phyloP scores from a whole-genome alignment of 805 yeast species.

The Cyberlindnera maclurae region DNA sequence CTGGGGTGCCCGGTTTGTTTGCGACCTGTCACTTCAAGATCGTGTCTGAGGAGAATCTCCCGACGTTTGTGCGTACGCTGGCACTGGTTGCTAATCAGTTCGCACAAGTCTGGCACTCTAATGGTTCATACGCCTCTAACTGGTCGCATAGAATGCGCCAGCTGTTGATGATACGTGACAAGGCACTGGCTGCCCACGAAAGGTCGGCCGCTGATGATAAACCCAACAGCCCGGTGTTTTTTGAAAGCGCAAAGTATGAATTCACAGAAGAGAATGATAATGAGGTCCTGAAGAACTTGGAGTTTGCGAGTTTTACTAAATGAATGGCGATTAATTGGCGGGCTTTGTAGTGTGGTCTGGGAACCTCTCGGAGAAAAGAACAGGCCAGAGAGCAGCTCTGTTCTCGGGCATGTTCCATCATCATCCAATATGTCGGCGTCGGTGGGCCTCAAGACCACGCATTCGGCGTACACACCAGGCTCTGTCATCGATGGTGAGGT shows the following conservation, averaged over 20 bases:
- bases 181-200: constrained; percentile 15
- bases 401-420: no score
- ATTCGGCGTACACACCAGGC: not conserved
- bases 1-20: constrained; percentile 70
- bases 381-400: no score
- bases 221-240: constrained; percentile 15
- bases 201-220: constrained; percentile 9
- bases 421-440: no score
- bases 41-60: constrained; percentile 49
- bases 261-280: constrained; percentile 19
- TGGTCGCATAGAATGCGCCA: constrained; percentile 67
- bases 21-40: constrained; percentile 73
- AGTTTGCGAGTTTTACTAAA: constrained; percentile 23
- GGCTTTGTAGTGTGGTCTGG: no score
- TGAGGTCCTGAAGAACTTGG: constrained; percentile 21
- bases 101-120: constrained; percentile 68
- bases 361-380: no score
- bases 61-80: constrained; percentile 59
- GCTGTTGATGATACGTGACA: constrained; percentile 32
- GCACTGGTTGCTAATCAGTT: constrained; percentile 62
- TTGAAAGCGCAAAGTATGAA: constrained; percentile 21
- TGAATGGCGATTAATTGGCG: constrained; percentile 3
- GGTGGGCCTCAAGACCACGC: not conserved
- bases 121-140: constrained; percentile 47
- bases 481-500: not conserved